Percentiles rank a stretch among this genome's conserved stretches.
phyloP scores from a whole-genome alignment of 805 yeast species.

The Candida michaelii region DNA sequence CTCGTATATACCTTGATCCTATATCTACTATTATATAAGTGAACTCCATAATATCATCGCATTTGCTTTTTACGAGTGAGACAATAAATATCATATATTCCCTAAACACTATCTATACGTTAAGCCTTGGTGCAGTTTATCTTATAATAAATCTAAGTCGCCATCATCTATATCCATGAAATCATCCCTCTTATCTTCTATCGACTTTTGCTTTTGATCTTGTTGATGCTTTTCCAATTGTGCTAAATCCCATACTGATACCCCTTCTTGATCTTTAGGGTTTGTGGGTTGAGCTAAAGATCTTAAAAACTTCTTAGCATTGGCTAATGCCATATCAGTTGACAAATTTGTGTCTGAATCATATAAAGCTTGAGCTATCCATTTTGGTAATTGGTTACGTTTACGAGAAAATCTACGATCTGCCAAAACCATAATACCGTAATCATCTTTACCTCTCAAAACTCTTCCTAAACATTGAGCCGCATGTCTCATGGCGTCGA shows the following conservation, averaged over 20 bases:
- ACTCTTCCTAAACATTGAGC: conserved; percentile 99
- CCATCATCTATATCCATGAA: conserved; percentile 50
- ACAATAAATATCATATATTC: too few relatives aligned
- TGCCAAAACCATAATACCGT: conserved; percentile 97
- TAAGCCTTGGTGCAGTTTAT: too few relatives aligned
- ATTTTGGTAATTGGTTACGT: conserved; percentile 85
- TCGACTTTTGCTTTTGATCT: conserved; percentile 36
- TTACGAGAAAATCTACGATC: conserved; percentile 89
- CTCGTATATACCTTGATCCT: conserved; percentile 17
- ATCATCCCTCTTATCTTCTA: conserved; percentile 30
- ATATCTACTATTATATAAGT: conserved; percentile 19
- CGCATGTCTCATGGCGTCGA: conserved; percentile 99
- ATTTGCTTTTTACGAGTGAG: too few relatives aligned
- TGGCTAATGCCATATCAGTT: conserved; percentile 96
- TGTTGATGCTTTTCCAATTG: conserved; percentile 62
- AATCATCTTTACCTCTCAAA: conserved; percentile 95
- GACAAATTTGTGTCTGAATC: conserved; percentile 92
- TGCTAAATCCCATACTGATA: conserved; percentile 85
- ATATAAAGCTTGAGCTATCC: conserved; percentile 91
- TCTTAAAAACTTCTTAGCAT: conserved; percentile 87
- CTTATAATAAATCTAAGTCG: conserved; percentile 34
- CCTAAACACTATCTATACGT: too few relatives aligned
- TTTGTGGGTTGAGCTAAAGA: conserved; percentile 93
- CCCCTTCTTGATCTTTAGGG: conserved; percentile 88
- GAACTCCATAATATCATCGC: too few relatives aligned